Conservation (phyloP, 148 eudicot species). For the Beta vulgaris region DNA sequence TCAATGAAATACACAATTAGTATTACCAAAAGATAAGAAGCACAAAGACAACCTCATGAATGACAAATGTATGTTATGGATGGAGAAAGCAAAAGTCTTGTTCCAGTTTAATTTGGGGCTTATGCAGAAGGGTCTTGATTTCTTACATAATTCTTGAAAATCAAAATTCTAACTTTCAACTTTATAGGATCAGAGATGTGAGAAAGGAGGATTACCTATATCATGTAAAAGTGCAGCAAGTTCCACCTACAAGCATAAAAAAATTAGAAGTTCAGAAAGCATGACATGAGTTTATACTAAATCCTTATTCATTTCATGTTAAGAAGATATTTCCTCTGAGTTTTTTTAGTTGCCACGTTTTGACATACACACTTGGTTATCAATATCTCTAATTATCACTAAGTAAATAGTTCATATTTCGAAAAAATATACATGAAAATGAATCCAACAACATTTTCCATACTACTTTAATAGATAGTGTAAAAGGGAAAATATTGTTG, state of each 20-base stretch:
- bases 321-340: no score
- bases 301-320: no score
- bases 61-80: neutral
- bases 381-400: no score
- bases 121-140: neutral
- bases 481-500: no score
- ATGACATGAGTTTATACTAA: no score
- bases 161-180: neutral
- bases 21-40: neutral
- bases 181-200: neutral
- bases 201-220: constrained; percentile 48
- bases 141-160: neutral
- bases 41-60: neutral
- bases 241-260: constrained; percentile 57
- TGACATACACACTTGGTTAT: no score
- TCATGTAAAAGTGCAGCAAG: constrained; percentile 97
- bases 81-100: neutral
- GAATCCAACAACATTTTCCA: no score
- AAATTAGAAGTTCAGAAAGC: neutral
- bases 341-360: no score
- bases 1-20: constrained; percentile 23
- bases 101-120: neutral
- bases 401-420: no score
- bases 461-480: no score
- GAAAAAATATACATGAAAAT: no score